Base-by-base conservation (phyloP, 208 protist species). In the Wallacemonas sp. region DNA sequence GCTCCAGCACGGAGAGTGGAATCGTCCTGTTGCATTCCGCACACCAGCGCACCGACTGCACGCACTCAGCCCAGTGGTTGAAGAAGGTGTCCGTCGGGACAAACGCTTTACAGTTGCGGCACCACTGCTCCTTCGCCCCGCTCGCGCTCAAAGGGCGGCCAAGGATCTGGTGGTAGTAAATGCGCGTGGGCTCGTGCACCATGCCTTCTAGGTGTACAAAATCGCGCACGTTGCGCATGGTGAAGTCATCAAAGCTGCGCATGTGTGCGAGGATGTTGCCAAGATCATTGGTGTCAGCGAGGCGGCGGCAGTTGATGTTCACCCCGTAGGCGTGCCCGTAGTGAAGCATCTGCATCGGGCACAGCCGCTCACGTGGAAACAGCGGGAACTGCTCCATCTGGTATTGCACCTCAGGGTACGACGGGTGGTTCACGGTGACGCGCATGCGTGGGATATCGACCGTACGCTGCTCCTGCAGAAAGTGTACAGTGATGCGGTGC, bases 81-180 rank as follows among this genome's bases (percentile, higher is more conserved):
- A 84, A 90, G 62, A 96, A 96, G 19, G 38, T 54, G 2, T 30
- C 51, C 0, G 83, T 82, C 19, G 82, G 67, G 11, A 96, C 78
- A 46, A 93, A 93, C 9, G 74, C 64, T 63, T 96, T 96, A 73
- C 91, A 96, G 75, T 96, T 96, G 47, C 87, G 84, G 72, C 91
- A 96, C 87, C 89, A 96, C 67, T 93, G 84, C 81, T 95, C 83
- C 30, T 30, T 56, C 5, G 72, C 75, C 6, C 64, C 51, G 27
- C 60, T 38, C 4, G 51, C 51, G 34, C 62, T 82, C 51, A 93
- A 46, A n/a, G 87, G 75, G 41, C 39, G 24, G 12, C 74, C 59
- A 17, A 66, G 58, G 54, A 91, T 77, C 62, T 82, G 72, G 67
- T 87, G 78, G 69, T 95, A 96, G 70, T 92, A 94, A 65, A 96